These are phyloP conservation scores for Solanum chacoense DNA, from an alignment of 305 asterid genomes.

Conservation along the genomic window DNA sequence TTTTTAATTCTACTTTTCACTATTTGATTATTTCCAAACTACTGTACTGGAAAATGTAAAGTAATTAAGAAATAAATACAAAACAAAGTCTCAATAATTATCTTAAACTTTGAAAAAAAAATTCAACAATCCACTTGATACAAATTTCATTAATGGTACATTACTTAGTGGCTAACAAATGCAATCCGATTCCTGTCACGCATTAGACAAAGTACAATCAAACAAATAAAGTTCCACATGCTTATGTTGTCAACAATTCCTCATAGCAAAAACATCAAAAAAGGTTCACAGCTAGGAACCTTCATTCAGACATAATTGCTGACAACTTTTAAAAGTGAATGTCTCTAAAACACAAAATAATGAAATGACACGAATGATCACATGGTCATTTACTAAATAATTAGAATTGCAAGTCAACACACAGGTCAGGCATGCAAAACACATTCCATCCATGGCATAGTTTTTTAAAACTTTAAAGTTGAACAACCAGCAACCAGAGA, in stretches of 20 bases:
- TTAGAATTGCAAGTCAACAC: not conserved
- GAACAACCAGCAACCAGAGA: not conserved
- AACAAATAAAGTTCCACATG: not conserved
- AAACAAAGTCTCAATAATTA: no score
- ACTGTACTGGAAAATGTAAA: no score
- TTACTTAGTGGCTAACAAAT: not conserved
- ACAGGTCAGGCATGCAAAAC: not conserved
- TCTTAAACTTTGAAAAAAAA: no score
- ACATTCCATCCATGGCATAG: not conserved
- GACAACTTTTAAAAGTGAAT: not conserved
- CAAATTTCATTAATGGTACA: not conserved
- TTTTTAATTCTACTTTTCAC: no score
- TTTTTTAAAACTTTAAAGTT: not conserved
- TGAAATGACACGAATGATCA: not conserved
- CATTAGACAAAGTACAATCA: not conserved
- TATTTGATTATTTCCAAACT: no score
- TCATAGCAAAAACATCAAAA: not conserved
- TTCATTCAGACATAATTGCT: not conserved
- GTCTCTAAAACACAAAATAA: not conserved
- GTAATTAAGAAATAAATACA: no score
- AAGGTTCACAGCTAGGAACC: not conserved
- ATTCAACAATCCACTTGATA: no score
- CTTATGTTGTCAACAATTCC: not conserved
- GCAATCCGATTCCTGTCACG: not conserved
- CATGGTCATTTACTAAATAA: not conserved